These are phyloP conservation scores for Fagopyrum homotropicum DNA, from an alignment of 148 eudicot genomes.

Conservation along the genomic window DNA sequence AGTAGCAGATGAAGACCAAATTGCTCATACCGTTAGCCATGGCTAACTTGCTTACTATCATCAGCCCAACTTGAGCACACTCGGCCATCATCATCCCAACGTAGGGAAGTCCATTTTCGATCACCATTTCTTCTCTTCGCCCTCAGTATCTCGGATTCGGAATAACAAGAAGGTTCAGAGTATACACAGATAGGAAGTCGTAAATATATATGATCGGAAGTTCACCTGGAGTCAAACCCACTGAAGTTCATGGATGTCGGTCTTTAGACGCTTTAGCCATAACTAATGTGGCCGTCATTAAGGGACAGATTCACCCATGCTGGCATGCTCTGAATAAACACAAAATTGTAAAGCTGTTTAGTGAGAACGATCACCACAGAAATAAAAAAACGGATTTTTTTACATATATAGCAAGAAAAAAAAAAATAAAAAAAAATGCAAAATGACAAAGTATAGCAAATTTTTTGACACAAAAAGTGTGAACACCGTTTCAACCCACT, in stretches of 20 bases:
- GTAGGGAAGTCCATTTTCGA: constrained; percentile 43
- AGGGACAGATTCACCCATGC: no score
- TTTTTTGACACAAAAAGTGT: no score
- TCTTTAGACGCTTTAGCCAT: no score
- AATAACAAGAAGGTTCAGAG: background rate
- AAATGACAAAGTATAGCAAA: no score
- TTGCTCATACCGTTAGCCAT: constrained; percentile 60
- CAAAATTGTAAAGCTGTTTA: no score
- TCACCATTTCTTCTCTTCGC: constrained; percentile 15
- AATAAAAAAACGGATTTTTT: no score
- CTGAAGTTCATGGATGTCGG: background rate
- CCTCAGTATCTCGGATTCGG: background rate
- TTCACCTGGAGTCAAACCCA: background rate
- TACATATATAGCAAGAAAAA: no score
- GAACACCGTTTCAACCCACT: no score
- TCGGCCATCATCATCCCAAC: constrained; percentile 43
- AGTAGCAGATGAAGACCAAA: constrained; percentile 61
- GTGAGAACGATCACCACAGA: no score
- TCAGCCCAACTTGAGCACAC: constrained; percentile 36
- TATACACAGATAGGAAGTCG: background rate
- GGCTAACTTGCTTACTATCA: constrained; percentile 40
- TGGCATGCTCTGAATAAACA: no score
- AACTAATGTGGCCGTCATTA: no score
- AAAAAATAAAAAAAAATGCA: no score
- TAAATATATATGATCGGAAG: background rate